Evolutionary conservation across 257 asterid genomes (phyloP), one percentile per base, ranked within the genome.

Genomic region (Cruciata laevipes): DNA sequence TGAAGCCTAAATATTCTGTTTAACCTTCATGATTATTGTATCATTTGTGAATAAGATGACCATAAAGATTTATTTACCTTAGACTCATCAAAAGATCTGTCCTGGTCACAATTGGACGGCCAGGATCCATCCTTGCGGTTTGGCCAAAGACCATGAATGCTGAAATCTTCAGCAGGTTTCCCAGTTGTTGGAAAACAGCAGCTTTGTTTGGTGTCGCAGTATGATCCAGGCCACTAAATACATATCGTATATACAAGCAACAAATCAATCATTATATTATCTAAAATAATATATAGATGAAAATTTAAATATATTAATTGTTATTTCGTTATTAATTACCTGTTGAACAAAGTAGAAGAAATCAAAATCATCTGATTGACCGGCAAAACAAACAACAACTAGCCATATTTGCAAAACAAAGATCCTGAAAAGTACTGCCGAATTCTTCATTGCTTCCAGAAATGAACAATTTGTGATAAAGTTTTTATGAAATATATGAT

Each of bases 81-180:
- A 1, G 86, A 80, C 79, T 47, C 60, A 66, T 91, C 79, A 4
- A 89, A 82, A 40, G 87, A 65, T 30, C 70, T 78, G 32, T 71
- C 23, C 7, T 1, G 42, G 18, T 82, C 84, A 59, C 98, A 91
- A 59, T 85, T 79, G 21, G 87, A 81, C 6, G 98, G 98, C 81
- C 81, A 89, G 31, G 81, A 69, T 0, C 96, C 60, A 47, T 47
- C 55, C 20, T 47, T 16, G 55, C 55, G 55, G 55, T 47, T 47
- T 2, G 55, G 55, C 55, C 55, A 47, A 14, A 47, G 55, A 2
- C 55, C 55, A 16, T 47, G 55, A 47, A 47, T 47, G 55, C 55
- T 47, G 55, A 47, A 47, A 47, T 47, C 55, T 47, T 47, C 55
- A 47, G n/a, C 55, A 47, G 55, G 55, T 47, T 47, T 47, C n/a